Base-by-base conservation (phyloP, 495 filamentous ascomycete species). In the Lindgomyces ingoldianus region DNA sequence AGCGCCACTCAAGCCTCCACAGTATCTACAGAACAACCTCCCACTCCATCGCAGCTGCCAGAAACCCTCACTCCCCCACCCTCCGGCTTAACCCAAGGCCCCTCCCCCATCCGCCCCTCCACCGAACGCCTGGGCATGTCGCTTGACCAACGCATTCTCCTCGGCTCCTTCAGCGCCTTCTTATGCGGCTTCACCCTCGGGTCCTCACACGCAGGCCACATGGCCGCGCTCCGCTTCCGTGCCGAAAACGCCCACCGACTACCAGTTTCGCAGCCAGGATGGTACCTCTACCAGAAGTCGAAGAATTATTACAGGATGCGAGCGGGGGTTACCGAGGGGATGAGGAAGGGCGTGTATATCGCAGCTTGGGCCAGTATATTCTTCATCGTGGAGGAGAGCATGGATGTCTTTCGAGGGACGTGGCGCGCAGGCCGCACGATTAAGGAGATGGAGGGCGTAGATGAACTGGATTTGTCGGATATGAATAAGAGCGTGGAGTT, bases 241-340 rank as follows among this genome's bases (percentile, higher is more conserved):
- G 94, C 94, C 56, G 89, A 98, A 77, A 95, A 98, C 71, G 89
- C 94, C 21, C 94, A 98, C 78, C 87, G 92, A 68, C 84, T 95
- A 47, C 94, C 94, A 21, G 85, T 78, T 4, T 84, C 84, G n/a
- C 84, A 87, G 22, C 83, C 83, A 8, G 94, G 91, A 27, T 98
- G 94, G 94, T 98, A 91, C 73, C 84, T 97, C 26, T 98, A 98
- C 73, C 95, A 98, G 76, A 97, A 96, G 76, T 90, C 85, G 70
- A 98, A 98, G 77, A 97, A 96, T 74, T 97, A 98, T 77, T 83
- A 89, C 59, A 77, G 87, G 4, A 82, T 87, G 50, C 81, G 87
- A 11, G 90, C 89, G 1, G 94, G 87, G 0, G 75, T 93, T 12
- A 83, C 82, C 65, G 90, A 92, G 72, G 95, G 91, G 0, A 55